A percentile compares a stretch with the other conserved stretches of the same genome.
phyloP scores from a whole-genome alignment of 2,329 filamentous ascomycete species.

The Monilinia polystroma region DNA sequence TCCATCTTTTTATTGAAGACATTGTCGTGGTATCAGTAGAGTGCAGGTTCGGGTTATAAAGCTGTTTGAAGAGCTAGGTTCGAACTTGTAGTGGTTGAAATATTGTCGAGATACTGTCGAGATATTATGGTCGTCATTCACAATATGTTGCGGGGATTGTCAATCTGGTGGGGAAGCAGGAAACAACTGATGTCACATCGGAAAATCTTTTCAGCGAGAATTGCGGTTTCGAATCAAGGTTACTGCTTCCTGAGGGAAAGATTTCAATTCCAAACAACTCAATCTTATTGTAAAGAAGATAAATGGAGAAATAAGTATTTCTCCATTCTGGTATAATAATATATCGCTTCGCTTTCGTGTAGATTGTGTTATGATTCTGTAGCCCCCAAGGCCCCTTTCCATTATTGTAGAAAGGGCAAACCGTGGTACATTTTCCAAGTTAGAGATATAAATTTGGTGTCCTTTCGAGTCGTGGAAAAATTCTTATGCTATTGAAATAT shows the following conservation, averaged over 20 bases:
- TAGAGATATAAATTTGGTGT: neutral
- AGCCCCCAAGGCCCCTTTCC: neutral
- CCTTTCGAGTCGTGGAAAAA: neutral
- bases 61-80: neutral
- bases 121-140: neutral
- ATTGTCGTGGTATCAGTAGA: neutral
- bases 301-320: slow-evolving; percentile 7
- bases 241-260: neutral
- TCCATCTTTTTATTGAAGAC: slow-evolving; percentile 45
- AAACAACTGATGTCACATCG: slow-evolving; percentile 14
- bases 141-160: neutral
- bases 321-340: neutral
- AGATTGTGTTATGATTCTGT: neutral
- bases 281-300: neutral
- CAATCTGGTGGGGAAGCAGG: slow-evolving; percentile 14
- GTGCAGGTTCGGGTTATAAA: neutral
- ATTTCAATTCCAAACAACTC: neutral
- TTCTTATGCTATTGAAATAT: neutral
- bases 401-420: neutral
- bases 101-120: neutral
- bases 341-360: neutral
- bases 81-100: neutral
- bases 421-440: neutral
- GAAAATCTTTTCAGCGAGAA: slow-evolving; percentile 21
- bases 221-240: neutral